Base-by-base conservation (phyloP, 1,284 basidiomycete genomes). In the Neolentinus lepideus region DNA sequence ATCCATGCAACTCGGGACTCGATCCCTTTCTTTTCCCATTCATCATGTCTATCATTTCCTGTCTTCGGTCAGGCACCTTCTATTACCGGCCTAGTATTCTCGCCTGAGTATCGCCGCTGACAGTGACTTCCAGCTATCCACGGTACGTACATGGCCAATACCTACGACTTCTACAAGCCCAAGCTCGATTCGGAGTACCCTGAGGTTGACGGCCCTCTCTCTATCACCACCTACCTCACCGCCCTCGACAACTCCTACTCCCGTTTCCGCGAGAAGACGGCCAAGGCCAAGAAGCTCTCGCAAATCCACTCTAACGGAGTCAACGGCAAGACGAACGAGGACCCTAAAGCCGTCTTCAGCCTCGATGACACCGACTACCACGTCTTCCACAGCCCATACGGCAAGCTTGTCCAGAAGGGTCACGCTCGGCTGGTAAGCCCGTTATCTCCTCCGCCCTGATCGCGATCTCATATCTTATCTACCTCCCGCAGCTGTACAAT, bases 121-220 rank as follows among this genome's bases (percentile, higher is more conserved):
- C 38, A 43, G 6, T 48, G 57, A 57, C 53, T 54, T 62, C n/a
- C 69, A 97, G 94, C 96, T 63, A 83, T 94, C 61, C 97, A 98
- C 75, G 96, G 96, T 51, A 94, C 89, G 54, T 92, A 97, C 79
- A 98, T 99, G 90, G 88, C 89, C 64, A 97, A 99, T 78, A 92
- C 89, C 1, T 98, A 96, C 76, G 94, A 98, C 76, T 97, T 97
- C 71, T 97, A 95, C 86, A 98, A 98, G 78, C 94, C 94, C 56
- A 89, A 92, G 60, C 84, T 97, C 24, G 84, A 86, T 57, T 93
- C 90, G 16, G 94, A 96, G 72, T 95, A 98, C 77, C 96, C 96
- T 60, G 90, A 92, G 66, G 97, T 99, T 55, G 96, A 99, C 70
- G 96, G 96, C 4, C 96, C 96, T 16, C 89, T 97, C 62, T 98